phyloP scores from a whole-genome alignment of 1,284 basidiomycete genomes.

The Naganishia liquefaciens region DNA sequence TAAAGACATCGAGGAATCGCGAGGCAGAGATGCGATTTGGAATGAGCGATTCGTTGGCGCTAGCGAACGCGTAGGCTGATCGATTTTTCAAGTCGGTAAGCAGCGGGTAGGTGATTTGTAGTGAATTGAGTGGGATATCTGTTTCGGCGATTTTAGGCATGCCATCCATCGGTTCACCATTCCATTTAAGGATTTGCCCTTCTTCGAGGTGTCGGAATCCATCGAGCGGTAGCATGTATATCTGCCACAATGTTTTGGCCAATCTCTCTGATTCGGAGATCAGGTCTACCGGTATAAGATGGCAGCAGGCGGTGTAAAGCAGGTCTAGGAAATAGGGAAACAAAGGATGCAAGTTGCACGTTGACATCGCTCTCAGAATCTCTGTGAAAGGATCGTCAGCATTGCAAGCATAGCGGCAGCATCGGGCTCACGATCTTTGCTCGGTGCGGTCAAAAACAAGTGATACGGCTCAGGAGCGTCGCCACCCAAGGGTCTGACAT shows the following conservation, averaged over 20 bases:
- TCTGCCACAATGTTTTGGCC: conserved; percentile 75
- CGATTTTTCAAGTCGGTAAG: conserved; percentile 51
- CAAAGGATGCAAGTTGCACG: conserved; percentile 55
- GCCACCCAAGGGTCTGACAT: conserved; percentile 67
- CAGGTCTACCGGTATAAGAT: conserved; percentile 62
- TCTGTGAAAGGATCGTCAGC: conserved; percentile 34
- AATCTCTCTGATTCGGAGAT: conserved; percentile 73
- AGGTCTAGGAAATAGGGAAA: conserved; percentile 68
- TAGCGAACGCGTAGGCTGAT: conserved; percentile 44
- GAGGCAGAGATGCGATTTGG: conserved; percentile 31
- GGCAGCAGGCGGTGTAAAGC: conserved; percentile 65
- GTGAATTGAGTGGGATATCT: conserved; percentile 29
- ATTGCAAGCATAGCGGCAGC: neutral
- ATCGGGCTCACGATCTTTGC: conserved; percentile 58
- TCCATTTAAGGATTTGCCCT: neutral
- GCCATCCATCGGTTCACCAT: neutral
- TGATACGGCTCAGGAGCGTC: conserved; percentile 74
- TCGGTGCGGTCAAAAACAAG: conserved; percentile 65
- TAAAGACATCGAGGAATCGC: conserved; percentile 23
- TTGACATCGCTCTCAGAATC: conserved; percentile 35
- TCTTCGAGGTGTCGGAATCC: conserved; percentile 3
- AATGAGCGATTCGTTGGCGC: conserved; percentile 46
- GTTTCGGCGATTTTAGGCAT: conserved; percentile 22
- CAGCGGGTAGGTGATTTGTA: conserved; percentile 45
- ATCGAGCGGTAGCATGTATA: conserved; percentile 44